Base-by-base conservation (phyloP, 176 grass and related monocot genomes). In the Poa annua region DNA sequence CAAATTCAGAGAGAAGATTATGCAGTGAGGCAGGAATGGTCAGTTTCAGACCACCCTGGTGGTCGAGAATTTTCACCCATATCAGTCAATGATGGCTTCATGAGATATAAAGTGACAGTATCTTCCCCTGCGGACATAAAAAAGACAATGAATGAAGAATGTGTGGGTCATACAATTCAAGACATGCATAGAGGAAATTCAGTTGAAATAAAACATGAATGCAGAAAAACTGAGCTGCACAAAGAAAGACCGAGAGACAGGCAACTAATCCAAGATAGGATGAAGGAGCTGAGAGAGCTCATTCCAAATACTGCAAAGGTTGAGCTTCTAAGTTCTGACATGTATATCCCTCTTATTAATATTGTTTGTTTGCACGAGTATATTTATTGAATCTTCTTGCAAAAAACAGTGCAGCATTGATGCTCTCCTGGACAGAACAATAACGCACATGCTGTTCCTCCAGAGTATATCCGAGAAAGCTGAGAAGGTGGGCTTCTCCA, bases 381-480 rank as follows among this genome's bases (percentile, higher is more conserved):
- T 75, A 16, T 69, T 89, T 36, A 83, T 57, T 61, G 42, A 16
- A 77, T 83, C 78, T 84, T 81, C 5, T 84, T 85, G 42, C 42
- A 48, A 92, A 80, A 80, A 80, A 83, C 88, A 97, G 94, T 94
- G 89, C 86, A 92, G 94, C 85, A 94, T 97, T 33, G 92, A 94
- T 80, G 59, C 82, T 53, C 92, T 94, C 47, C 60, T 97, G 71
- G 89, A 91, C 55, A 91, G 67, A 91, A 94, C 94, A 48, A 68
- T 92, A 54, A 78, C 80, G 35, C 89, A 93, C 57, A 88, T 97
- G 81, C 5, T 88, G 81, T 97, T 97, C 79, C 91, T 97, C 34
- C 80, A 84, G 54, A 80, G 79, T 64, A 74, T 97, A 79, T 90
- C 88, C 0, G 80, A 78, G 20, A 90, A 87, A 86, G 92, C 87